Conservation (phyloP, 495 filamentous ascomycete species). For the Penicillium coffeae region DNA sequence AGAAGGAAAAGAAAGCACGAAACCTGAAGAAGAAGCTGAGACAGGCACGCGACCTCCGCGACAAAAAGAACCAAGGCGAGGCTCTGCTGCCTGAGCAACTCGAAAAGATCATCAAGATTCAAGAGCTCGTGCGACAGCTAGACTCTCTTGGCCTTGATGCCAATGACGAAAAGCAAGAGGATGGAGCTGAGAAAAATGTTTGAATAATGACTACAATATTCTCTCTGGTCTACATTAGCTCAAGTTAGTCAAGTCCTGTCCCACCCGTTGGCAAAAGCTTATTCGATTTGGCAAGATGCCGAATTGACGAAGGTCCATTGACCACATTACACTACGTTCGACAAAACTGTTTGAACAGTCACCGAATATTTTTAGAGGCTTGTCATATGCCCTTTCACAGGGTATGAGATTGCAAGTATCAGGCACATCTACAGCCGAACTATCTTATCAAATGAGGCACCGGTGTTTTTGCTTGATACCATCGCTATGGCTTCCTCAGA, state of each 20-base stretch:
- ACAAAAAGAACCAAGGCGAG: conserved; percentile 85
- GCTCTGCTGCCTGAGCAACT: conserved; percentile 88
- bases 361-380: too few relatives aligned
- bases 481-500: too few relatives aligned
- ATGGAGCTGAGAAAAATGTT: conserved; percentile 7
- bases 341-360: not conserved
- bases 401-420: too few relatives aligned
- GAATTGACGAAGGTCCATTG: not conserved
- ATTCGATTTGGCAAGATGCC: not conserved
- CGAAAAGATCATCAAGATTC: conserved; percentile 95
- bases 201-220: conserved; percentile 5
- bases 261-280: not conserved
- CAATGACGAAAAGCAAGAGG: conserved; percentile 51
- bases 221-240: not conserved
- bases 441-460: too few relatives aligned
- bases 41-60: conserved; percentile 84
- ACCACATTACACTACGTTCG: not conserved
- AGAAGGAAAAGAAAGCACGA: conserved; percentile 88
- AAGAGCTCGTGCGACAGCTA: conserved; percentile 85
- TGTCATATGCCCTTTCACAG: too few relatives aligned
- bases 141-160: conserved; percentile 80
- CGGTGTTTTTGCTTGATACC: too few relatives aligned
- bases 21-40: conserved; percentile 94
- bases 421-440: too few relatives aligned
- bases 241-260: not conserved